Evolutionary conservation across 73 alveolate genomes (phyloP), one percentile per base, ranked within the genome.

Genomic region (Durusdinium trenchii): DNA sequence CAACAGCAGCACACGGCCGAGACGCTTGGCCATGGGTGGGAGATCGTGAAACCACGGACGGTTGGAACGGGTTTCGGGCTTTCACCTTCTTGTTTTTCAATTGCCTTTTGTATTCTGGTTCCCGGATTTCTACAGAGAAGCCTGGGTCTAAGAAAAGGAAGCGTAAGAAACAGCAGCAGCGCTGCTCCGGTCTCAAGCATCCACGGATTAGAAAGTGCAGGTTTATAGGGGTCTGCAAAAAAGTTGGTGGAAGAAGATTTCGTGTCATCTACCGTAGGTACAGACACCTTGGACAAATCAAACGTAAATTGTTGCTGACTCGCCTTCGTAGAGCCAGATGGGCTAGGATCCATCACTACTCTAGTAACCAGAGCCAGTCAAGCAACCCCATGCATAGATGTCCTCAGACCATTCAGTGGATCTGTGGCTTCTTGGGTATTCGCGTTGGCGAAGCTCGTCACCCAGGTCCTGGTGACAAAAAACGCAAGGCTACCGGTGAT

Each of bases 201-300:
- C 67, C 67, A 14, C 76, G 32, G 76, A 35, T 20, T 35, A 20
- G 36, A 6, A 62, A 62, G 32, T 9, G 36, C 32, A 62, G 76
- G 32, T 40, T 62, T 62, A 40, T 62, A 62, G 76, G 76, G 76
- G 76, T 62, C 76, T 62, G n/a, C n/a, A n/a, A n/a, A n/a, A n/a
- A n/a, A n/a, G n/a, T n/a, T n/a, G n/a, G n/a, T n/a, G 76, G 76
- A 62, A 62, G 76, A 62, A 6, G 76, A 62, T 62, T 62, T 62
- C 76, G 76, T 62, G 76, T 62, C 76, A 5, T 62, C 6, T 5
- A 6, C 76, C 76, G 76, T 62, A 62, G 76, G 76, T 62, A 62
- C 36, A 6, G 36, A 20, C 36, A 62, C 76, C 76, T 62, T 20
- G 76, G 76, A 62, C 76, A 62, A 62, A 35, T 5, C 36, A 62